Percentiles rank a stretch among this genome's conserved stretches.
Evolutionary conservation across 2,329 filamentous ascomycete species (phyloP).

Genomic region (Calonectria fujianensis): DNA sequence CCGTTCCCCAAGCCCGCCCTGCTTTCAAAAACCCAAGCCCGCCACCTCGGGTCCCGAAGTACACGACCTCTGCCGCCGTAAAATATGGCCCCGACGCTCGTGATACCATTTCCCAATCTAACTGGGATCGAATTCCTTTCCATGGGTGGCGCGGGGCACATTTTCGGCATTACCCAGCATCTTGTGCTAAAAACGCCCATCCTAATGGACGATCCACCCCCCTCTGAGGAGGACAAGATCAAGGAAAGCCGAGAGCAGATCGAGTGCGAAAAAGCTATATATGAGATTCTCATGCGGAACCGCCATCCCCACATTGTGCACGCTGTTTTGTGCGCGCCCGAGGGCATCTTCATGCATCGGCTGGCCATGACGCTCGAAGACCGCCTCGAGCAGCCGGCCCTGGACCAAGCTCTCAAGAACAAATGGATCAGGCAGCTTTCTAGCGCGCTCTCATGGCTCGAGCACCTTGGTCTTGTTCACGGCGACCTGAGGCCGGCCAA

Average conservation of each 20-base stretch:
- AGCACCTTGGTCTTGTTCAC: background rate
- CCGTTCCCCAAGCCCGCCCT: background rate
- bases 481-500: constrained; percentile 15
- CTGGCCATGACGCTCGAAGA: constrained; percentile 19
- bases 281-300: constrained; percentile 23
- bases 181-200: constrained; percentile 39
- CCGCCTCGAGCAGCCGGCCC: constrained; percentile 1
- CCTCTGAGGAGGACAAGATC: constrained; percentile 1
- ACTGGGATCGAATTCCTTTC: constrained; percentile 11
- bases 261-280: constrained; percentile 26
- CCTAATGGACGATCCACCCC: constrained; percentile 21
- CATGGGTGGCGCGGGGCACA: constrained; percentile 31
- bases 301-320: constrained; percentile 35
- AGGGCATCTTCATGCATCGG: constrained; percentile 39
- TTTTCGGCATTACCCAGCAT: constrained; percentile 37
- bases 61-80: background rate
- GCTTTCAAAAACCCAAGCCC: background rate
- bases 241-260: constrained; percentile 5
- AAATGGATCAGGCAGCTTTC: constrained; percentile 7
- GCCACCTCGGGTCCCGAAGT: background rate
- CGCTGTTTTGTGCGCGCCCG: background rate
- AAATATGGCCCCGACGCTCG: constrained; percentile 13
- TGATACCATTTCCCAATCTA: constrained; percentile 17
- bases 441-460: constrained; percentile 13
- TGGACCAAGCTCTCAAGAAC: background rate